A percentile compares a stretch with the other conserved stretches of the same genome.
These are phyloP conservation scores for Plasmodium coatneyi DNA, from an alignment of 169 alveolate species.

Conservation along the genomic window DNA sequence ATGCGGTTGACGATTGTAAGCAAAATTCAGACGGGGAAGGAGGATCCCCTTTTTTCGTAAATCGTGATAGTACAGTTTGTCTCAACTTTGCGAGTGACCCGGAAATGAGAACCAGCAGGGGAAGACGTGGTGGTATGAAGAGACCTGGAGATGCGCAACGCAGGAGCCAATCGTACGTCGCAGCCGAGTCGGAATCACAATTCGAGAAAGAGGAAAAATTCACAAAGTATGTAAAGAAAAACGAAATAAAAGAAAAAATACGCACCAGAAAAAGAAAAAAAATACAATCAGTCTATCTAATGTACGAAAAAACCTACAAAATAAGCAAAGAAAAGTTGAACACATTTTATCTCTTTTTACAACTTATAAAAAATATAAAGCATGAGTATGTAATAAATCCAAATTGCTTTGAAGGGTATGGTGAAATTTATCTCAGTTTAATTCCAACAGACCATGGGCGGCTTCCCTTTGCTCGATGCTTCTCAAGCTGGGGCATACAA, in stretches of 20 bases:
- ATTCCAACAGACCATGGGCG: constrained; percentile 76
- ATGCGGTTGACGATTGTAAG: constrained; percentile 27
- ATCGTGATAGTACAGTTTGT: neutral
- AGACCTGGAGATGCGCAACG: neutral
- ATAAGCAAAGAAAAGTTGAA: constrained; percentile 45
- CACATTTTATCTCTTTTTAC: constrained; percentile 50
- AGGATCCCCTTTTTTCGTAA: neutral
- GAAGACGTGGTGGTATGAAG: neutral
- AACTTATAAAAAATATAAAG: constrained; percentile 62
- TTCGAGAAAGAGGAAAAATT: constrained; percentile 13
- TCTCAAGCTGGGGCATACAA: constrained; percentile 74
- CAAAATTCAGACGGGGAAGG: neutral
- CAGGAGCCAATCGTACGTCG: neutral
- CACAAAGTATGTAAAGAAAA: constrained; percentile 25
- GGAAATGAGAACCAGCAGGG: neutral
- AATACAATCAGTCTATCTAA: constrained; percentile 65
- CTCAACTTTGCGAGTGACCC: constrained; percentile 20
- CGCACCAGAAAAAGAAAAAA: constrained; percentile 61
- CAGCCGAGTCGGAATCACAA: neutral
- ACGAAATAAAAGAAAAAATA: constrained; percentile 72
- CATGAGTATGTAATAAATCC: constrained; percentile 74
- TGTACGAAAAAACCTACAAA: constrained; percentile 73
- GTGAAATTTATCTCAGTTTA: constrained; percentile 71
- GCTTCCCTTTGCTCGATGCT: constrained; percentile 73
- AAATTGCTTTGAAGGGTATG: constrained; percentile 65